phyloP scores from a whole-genome alignment of 345 rosid genomes.

The Zanthoxylum bungeanum region DNA sequence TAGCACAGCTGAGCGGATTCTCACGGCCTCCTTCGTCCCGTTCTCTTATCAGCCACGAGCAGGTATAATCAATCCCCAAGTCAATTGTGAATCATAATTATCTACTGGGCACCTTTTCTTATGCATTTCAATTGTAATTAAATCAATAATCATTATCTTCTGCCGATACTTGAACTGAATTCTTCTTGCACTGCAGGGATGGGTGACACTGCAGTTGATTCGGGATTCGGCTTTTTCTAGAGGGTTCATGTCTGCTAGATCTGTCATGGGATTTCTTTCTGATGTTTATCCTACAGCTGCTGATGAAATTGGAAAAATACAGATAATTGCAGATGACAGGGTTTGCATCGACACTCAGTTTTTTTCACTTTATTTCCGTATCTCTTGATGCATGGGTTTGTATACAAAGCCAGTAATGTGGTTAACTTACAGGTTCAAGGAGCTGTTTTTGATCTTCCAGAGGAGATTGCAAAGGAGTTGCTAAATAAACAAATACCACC shows the following conservation, averaged over 20 bases:
- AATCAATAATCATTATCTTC: not conserved
- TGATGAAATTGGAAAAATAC: conserved; percentile 85
- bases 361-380: not conserved
- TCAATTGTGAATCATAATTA: not conserved
- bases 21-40: conserved; percentile 88
- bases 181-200: conserved; percentile 56
- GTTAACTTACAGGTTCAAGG: conserved; percentile 72
- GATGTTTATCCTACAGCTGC: conserved; percentile 86
- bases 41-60: conserved; percentile 89
- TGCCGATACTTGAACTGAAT: conserved; percentile 10
- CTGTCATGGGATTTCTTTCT: conserved; percentile 88
- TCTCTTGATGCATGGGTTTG: conserved; percentile 4
- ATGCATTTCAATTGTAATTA: not conserved
- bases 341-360: conserved; percentile 33
- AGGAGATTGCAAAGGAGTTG: conserved; percentile 83
- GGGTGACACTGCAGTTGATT: conserved; percentile 77
- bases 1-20: conserved; percentile 92
- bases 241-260: conserved; percentile 78
- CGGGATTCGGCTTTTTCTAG: conserved; percentile 68
- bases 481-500: conserved; percentile 68
- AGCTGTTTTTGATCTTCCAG: conserved; percentile 94
- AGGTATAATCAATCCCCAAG: conserved; percentile 38
- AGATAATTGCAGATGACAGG: conserved; percentile 84
- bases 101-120: not conserved
- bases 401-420: conserved; percentile 14